Evolutionary conservation across 257 asterid species (phyloP), one percentile per base, ranked within the genome.

Genomic region (Eucommia ulmoides): DNA sequence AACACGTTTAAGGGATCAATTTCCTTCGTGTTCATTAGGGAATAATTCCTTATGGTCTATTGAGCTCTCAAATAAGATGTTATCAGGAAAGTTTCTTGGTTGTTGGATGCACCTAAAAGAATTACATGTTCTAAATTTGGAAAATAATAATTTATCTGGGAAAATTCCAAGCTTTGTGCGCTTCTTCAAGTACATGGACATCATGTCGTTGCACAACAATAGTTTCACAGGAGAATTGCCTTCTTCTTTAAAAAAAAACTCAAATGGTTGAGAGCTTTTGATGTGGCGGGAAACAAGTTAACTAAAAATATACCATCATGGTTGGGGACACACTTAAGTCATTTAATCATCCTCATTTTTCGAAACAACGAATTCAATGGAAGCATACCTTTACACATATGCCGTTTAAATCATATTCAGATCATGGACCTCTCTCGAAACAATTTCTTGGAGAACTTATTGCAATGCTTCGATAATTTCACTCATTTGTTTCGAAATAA

Each of bases 281-380:
- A 69, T 35, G 60, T 69, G 19, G 76, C 71, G 16, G 61, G 49
- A 33, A 69, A 64, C 46, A 45, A 29, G 24, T 17, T 69, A 3
- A 35, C 47, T 17, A 62, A 65, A 46, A 26, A 7, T 16, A 42
- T 64, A 47, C 65, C 72, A 4, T 10, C 17, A n/a, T 70, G 68
- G 66, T 22, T 53, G 20, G 56, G 55, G 20, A 52, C 51, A 20
- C 33, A n/a, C 21, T 8, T 35, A 1, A 7, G n/a, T 42, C 16
- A 53, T 0, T 20, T 54, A 20, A 21, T 17, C 29, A 41, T 25
- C 22, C 33, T 53, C 17, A 44, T 56, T 2, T 4, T 65, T 20
- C 19, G 23, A n/a, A 22, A 29, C 1, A 65, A 65, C 57, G 16
- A 41, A 42, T 47, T 65, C 26, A 23, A 15, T 21, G 66, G 62